phyloP scores from a whole-genome alignment of 129 eudicot genomes.

The Glebionis coronaria region DNA sequence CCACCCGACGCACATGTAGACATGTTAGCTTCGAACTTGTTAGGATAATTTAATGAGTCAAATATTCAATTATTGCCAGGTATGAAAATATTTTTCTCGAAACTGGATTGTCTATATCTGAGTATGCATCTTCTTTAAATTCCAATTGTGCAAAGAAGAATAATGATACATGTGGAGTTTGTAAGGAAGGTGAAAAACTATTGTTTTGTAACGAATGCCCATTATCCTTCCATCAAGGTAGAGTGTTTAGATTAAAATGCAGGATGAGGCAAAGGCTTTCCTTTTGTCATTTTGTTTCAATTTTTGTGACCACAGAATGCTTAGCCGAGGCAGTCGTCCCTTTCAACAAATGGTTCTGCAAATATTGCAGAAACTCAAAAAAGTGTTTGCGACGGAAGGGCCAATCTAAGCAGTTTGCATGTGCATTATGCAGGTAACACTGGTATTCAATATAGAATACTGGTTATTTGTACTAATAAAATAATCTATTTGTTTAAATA shows the following conservation, averaged over 20 bases:
- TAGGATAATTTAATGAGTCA: neutral
- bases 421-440: slow-evolving; percentile 71
- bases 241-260: neutral
- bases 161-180: slow-evolving; percentile 59
- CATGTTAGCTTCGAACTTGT: neutral
- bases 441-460: no score
- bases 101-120: slow-evolving; percentile 73
- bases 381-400: neutral
- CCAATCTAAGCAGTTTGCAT: slow-evolving; percentile 42
- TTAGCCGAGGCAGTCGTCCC: neutral
- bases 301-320: no score
- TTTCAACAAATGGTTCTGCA: neutral
- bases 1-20: neutral
- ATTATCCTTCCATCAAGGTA: slow-evolving; percentile 77
- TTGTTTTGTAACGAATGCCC: slow-evolving; percentile 73
- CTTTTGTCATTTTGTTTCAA: neutral
- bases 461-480: neutral
- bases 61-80: slow-evolving; percentile 32
- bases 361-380: neutral
- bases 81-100: slow-evolving; percentile 64
- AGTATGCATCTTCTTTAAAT: slow-evolving; percentile 46
- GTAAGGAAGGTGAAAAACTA: slow-evolving; percentile 54
- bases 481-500: neutral
- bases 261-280: neutral
- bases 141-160: slow-evolving; percentile 43